Evolutionary conservation across 164 flowering plant genomes (phyloP), one percentile per base, ranked within the genome.

Genomic region (Stephania cephalantha): DNA sequence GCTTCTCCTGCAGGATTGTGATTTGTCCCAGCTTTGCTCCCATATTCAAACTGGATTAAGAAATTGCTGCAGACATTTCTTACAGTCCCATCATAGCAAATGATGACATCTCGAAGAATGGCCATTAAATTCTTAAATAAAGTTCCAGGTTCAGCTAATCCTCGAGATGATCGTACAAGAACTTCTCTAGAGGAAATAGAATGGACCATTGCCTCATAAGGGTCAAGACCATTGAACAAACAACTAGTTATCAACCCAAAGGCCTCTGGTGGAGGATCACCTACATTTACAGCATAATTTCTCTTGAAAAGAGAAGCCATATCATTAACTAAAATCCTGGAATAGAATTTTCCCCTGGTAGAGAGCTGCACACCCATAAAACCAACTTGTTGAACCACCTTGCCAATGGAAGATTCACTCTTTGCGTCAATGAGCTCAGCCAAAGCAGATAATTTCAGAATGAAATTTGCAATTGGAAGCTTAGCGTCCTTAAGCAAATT

Each of bases 51-150:
- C 48, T 93, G 93, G 68, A 95, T 80, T 4, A 93, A 73, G 0
- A 91, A 89, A 70, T 90, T 93, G 81, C 90, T 90, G 73, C 90
- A 88, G 10, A 84, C 83, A 79, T 95, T 89, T 71, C 99, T 86
- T 10, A 93, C 97, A 5, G 97, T 93, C 29, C 99, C 96, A 83
- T 93, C 98, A 78, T 95, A 88, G 71, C 97, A 90, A 29, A 95
- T 82, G 13, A 89, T 89, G 66, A 91, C 91, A 84, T 95, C 98
- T 7, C 98, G 87, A 35, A 95, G 96, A 70, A 93, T 86, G 65
- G 97, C 95, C 99, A 95, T 95, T 55, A 93, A 77, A 71, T 93
- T 91, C 73, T 95, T 93, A 73, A 95, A 95, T 17, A 93, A 76
- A 5, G 91, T 90, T 17, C 98, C 98, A 29, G 99, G 98, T 80